A percentile compares a stretch with the other conserved stretches of the same genome.
These are phyloP conservation scores for Erucastrum elatum DNA, from an alignment of 345 rosid species.

Conservation along the genomic window DNA sequence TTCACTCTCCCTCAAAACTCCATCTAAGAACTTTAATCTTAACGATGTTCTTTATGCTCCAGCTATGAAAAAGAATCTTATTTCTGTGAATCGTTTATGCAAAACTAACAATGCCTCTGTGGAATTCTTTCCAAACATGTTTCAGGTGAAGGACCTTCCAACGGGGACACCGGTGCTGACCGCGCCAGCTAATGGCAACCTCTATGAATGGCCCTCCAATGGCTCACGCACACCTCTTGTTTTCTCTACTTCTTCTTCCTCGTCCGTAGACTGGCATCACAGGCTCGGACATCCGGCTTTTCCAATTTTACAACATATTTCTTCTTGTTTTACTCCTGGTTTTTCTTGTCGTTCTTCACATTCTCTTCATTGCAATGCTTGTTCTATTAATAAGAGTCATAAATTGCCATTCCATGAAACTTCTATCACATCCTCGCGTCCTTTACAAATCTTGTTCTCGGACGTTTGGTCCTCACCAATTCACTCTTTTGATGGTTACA, in stretches of 20 bases:
- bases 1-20: background rate
- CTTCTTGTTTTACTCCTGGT: background rate
- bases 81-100: background rate
- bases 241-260: no score
- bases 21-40: background rate
- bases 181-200: background rate
- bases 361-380: no score
- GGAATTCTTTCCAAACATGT: background rate
- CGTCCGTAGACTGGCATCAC: background rate
- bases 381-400: no score
- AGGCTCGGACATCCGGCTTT: background rate
- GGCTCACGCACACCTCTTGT: no score
- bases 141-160: background rate
- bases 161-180: background rate
- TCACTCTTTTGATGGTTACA: no score
- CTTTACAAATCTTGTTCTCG: no score
- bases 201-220: background rate
- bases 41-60: background rate
- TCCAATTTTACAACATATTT: no score
- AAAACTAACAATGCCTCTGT: background rate
- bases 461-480: no score
- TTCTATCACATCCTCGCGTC: no score
- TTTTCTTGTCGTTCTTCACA: no score
- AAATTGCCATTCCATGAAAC: no score
- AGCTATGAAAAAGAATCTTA: no score